phyloP scores from a whole-genome alignment of 306 rosid genomes.

The Cyamopsis tetragonoloba region DNA sequence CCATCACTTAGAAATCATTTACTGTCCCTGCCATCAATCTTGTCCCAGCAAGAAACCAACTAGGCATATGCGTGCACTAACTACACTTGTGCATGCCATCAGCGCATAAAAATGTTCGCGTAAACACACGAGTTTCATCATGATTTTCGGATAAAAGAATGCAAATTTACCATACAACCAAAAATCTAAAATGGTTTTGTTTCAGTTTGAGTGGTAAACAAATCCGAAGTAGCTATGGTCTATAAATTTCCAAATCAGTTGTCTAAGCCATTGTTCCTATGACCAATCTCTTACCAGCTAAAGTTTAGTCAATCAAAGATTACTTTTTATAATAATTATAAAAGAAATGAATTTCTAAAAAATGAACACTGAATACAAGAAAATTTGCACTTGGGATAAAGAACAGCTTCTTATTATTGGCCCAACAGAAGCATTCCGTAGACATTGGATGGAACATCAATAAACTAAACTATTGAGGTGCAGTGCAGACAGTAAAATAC shows the following conservation, averaged over 20 bases:
- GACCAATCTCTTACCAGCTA: conserved; percentile 23
- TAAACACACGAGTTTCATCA: not conserved
- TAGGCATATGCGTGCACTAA: not conserved
- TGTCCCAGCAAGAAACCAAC: conserved; percentile 4
- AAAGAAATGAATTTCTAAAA: not conserved
- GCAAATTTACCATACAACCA: not conserved
- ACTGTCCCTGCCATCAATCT: not conserved
- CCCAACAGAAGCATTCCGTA: not conserved
- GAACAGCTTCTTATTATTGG: not conserved
- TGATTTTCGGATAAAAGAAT: conserved; percentile 1
- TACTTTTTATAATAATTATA: not conserved
- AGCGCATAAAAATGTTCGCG: not conserved
- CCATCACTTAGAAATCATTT: conserved; percentile 20
- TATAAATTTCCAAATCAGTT: conserved; percentile 8
- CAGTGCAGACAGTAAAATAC: not conserved
- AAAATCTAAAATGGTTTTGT: conserved; percentile 1
- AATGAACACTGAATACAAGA: conserved; percentile 1
- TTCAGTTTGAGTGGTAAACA: conserved; percentile 5
- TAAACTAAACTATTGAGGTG: conserved; percentile 8
- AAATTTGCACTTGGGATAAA: conserved; percentile 6
- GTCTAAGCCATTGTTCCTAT: not conserved
- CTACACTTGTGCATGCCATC: conserved; percentile 1
- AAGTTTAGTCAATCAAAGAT: not conserved
- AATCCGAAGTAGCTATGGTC: not conserved
- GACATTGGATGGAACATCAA: not conserved